Conservation (phyloP, 345 rosid genomes). For the Salix purpurea region DNA sequence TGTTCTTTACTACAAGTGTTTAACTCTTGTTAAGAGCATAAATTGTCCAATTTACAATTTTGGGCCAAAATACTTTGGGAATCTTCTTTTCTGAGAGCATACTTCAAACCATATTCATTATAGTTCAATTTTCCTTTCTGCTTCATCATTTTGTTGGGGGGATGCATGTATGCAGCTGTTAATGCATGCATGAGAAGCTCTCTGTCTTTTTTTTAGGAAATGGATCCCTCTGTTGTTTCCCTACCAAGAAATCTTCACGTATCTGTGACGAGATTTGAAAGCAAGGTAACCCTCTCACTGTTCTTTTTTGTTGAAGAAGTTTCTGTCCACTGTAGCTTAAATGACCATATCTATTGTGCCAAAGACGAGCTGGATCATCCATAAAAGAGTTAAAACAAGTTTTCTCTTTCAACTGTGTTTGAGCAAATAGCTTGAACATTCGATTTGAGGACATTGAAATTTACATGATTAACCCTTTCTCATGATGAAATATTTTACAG, state of each 20-base stretch:
- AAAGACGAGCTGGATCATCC: neutral
- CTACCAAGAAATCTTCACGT: neutral
- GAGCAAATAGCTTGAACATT: neutral
- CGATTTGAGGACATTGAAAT: neutral
- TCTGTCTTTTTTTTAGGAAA: neutral
- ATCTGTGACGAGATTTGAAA: neutral
- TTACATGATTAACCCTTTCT: neutral
- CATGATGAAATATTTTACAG: neutral
- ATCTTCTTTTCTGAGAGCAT: neutral
- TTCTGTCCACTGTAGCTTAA: neutral
- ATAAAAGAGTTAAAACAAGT: neutral
- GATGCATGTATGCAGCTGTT: neutral
- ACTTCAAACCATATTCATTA: neutral
- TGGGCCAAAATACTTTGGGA: neutral
- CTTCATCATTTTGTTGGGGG: neutral
- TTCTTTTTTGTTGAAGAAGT: neutral
- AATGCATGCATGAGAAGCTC: neutral
- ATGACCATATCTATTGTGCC: constrained; percentile 4
- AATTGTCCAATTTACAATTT: neutral
- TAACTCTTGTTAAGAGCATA: neutral
- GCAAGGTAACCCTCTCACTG: neutral
- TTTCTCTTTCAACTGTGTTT: neutral
- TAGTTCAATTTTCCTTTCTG: neutral
- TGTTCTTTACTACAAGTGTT: neutral
- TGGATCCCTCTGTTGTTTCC: neutral